Evolutionary conservation across 2,329 filamentous ascomycete genomes (phyloP).

Genomic region (Raffaelea albimanens): DNA sequence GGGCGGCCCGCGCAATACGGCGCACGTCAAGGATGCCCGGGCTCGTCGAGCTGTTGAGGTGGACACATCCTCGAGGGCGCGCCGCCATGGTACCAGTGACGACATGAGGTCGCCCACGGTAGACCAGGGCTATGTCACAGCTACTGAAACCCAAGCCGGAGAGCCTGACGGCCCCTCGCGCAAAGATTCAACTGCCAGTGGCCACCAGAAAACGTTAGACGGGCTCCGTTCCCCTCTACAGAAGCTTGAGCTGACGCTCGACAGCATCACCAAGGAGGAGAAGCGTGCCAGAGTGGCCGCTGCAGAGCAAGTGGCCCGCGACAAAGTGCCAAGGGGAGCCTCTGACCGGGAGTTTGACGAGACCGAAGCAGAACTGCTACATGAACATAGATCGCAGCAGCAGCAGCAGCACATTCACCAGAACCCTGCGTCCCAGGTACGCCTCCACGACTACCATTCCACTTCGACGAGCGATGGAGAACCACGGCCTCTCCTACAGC

Average conservation of each 20-base stretch:
- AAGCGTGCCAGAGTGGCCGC: constrained; percentile 78
- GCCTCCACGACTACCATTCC: constrained; percentile 19
- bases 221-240: constrained; percentile 84
- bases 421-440: constrained; percentile 18
- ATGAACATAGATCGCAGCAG: constrained; percentile 12
- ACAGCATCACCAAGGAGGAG: constrained; percentile 92
- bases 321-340: constrained; percentile 37
- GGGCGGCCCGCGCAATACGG: neutral
- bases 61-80: constrained; percentile 13
- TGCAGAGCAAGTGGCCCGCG: constrained; percentile 64
- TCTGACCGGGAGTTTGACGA: constrained; percentile 1
- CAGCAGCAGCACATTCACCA: neutral
- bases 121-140: neutral
- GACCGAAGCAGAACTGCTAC: constrained; percentile 9
- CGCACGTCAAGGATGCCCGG: neutral
- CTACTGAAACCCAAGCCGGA: constrained; percentile 6
- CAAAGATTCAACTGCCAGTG: constrained; percentile 8
- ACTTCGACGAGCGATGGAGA: constrained; percentile 16
- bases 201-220: constrained; percentile 52
- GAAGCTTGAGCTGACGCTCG: constrained; percentile 81
- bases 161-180: neutral
- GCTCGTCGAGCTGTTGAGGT: constrained; percentile 17
- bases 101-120: neutral
- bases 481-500: constrained; percentile 17
- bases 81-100: constrained; percentile 6